Evolutionary conservation across 257 asterid genomes (phyloP).

Genomic region (Gentiana macrophylla): DNA sequence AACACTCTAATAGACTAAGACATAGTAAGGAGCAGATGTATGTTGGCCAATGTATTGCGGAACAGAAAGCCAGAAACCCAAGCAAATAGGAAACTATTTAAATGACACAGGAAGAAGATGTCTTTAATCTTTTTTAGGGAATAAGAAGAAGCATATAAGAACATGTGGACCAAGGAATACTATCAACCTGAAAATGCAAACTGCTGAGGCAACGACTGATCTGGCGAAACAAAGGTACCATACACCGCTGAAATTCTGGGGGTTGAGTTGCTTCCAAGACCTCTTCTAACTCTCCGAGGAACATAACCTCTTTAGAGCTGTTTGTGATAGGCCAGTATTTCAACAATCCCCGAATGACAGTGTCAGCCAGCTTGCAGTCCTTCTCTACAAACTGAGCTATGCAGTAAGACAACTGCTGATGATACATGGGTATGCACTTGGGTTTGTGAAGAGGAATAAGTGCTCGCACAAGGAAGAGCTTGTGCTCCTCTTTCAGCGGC

Average conservation of each 20-base stretch:
- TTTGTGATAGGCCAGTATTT: slow-evolving; percentile 42
- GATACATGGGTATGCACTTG: slow-evolving; percentile 34
- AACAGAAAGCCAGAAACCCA: no score
- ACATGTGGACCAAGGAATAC: background rate
- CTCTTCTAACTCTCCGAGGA: slow-evolving; percentile 36
- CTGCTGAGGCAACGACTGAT: slow-evolving; percentile 36
- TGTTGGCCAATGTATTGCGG: no score
- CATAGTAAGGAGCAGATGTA: no score
- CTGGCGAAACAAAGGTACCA: slow-evolving; percentile 37
- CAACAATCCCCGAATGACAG: slow-evolving; percentile 33
- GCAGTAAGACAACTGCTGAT: slow-evolving; percentile 43
- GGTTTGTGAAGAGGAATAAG: slow-evolving; percentile 80
- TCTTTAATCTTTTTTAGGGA: background rate
- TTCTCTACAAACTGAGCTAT: slow-evolving; percentile 38
- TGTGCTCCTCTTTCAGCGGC: slow-evolving; percentile 90
- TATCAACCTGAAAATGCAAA: slow-evolving; percentile 35
- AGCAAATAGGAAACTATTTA: no score
- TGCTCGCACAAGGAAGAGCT: slow-evolving; percentile 74
- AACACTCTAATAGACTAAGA: no score
- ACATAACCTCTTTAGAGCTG: slow-evolving; percentile 38
- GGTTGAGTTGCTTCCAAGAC: slow-evolving; percentile 38
- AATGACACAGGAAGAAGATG: background rate
- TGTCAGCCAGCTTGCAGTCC: slow-evolving; percentile 39
- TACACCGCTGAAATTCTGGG: slow-evolving; percentile 35
- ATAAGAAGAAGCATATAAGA: background rate